phyloP scores from a whole-genome alignment of 1,284 basidiomycete species.

The Inonotus obliquus region DNA sequence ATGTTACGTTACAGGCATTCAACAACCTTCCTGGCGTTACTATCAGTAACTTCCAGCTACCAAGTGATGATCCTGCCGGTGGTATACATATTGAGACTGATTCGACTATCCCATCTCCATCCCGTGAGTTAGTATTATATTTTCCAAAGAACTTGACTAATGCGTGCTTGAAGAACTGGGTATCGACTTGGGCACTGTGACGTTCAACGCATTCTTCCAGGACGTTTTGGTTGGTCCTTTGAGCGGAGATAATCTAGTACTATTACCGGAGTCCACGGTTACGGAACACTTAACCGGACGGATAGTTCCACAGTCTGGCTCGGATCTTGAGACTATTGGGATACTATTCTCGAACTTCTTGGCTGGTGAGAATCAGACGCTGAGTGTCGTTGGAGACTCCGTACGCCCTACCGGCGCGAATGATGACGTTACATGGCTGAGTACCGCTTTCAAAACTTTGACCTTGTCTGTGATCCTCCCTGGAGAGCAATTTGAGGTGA shows the following conservation, averaged over 20 bases:
- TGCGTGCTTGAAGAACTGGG: constrained; percentile 48
- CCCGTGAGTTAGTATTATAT: constrained; percentile 41
- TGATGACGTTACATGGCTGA: constrained; percentile 59
- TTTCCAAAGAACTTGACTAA: constrained; percentile 8
- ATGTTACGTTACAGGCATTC: constrained; percentile 67
- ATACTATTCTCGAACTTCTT: constrained; percentile 66
- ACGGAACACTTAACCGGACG: constrained; percentile 54
- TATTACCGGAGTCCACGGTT: constrained; percentile 48
- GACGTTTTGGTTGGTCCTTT: constrained; percentile 51
- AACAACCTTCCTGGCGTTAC: constrained; percentile 64
- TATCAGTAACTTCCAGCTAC: constrained; percentile 66
- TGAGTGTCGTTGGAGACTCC: constrained; percentile 55
- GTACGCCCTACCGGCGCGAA: constrained; percentile 52
- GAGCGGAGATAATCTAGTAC: constrained; percentile 43
- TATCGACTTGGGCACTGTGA: constrained; percentile 67
- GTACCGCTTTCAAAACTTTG: constrained; percentile 65
- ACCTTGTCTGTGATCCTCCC: constrained; percentile 59
- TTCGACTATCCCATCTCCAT: constrained; percentile 60
- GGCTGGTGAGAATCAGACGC: constrained; percentile 59
- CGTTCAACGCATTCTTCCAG: constrained; percentile 60
- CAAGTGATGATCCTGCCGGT: constrained; percentile 59
- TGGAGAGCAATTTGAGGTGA: constrained; percentile 53
- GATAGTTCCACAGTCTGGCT: constrained; percentile 57
- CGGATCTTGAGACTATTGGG: constrained; percentile 52
- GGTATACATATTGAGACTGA: constrained; percentile 70